Percentiles rank a stretch among this genome's conserved stretches.
Conservation (phyloP, 1,139 yeast genomes). For the Pichia sp. region DNA sequence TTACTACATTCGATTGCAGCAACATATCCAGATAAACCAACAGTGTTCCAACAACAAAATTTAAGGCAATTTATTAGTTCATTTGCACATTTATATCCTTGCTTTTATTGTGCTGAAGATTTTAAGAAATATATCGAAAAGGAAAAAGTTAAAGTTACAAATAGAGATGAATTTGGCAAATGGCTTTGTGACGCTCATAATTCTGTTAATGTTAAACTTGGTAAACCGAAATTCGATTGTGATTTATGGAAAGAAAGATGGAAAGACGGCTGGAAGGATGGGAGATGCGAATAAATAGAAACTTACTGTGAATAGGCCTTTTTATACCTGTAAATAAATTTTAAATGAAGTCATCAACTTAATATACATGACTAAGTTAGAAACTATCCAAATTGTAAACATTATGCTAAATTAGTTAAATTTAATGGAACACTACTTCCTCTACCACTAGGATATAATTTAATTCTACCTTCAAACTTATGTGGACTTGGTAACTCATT, state of each 20-base stretch:
- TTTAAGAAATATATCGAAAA: slow-evolving; percentile 56
- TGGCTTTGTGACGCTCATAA: slow-evolving; percentile 98
- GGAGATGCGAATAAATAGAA: slow-evolving; percentile 28
- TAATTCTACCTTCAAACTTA: slow-evolving; percentile 58
- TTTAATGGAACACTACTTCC: slow-evolving; percentile 91
- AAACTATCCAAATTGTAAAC: background rate
- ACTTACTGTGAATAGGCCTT: background rate
- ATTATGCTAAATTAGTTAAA: slow-evolving; percentile 32
- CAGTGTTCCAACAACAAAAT: slow-evolving; percentile 55
- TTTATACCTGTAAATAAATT: background rate
- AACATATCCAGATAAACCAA: slow-evolving; percentile 69
- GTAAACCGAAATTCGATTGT: slow-evolving; percentile 83
- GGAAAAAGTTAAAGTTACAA: slow-evolving; percentile 59
- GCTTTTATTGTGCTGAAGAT: slow-evolving; percentile 91
- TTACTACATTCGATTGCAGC: slow-evolving; percentile 88
- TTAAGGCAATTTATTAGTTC: slow-evolving; percentile 62
- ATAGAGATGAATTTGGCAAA: slow-evolving; percentile 73
- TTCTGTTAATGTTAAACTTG: slow-evolving; percentile 75
- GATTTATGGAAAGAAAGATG: slow-evolving; percentile 88
- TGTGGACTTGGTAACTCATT: slow-evolving; percentile 79
- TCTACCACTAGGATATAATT: slow-evolving; percentile 91
- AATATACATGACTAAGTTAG: background rate
- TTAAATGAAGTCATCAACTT: background rate
- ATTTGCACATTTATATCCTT: slow-evolving; percentile 83
- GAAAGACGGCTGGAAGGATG: slow-evolving; percentile 70